A percentile compares a stretch with the other conserved stretches of the same genome.
These are phyloP conservation scores for Suaeda aralocaspica DNA, from an alignment of 148 eudicot genomes.

Conservation along the genomic window DNA sequence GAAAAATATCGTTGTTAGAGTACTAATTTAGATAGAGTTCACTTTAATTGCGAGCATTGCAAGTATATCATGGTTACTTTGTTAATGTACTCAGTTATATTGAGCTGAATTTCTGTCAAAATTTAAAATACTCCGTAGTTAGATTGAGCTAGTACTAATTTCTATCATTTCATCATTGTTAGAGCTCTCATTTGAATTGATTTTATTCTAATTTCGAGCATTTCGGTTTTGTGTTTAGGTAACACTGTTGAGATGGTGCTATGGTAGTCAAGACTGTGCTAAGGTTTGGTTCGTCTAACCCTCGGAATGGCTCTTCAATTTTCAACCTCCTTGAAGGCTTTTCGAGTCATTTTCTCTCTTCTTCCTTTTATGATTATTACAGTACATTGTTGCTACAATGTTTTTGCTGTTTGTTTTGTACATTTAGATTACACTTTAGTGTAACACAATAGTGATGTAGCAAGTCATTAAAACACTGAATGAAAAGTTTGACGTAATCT, in stretches of 20 bases:
- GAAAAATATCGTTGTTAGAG: no score
- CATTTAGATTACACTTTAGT: background rate
- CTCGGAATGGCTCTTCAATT: background rate
- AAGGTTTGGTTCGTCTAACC: background rate
- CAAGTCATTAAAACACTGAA: background rate
- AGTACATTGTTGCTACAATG: background rate
- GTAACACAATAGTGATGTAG: background rate
- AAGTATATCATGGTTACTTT: no score
- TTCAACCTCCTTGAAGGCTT: background rate
- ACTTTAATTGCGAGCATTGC: no score
- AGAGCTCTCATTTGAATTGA: background rate
- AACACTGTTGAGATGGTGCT: background rate
- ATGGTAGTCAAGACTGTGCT: background rate
- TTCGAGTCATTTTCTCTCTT: background rate
- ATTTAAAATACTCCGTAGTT: no score
- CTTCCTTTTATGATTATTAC: background rate
- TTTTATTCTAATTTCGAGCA: background rate
- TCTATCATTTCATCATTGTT: no score
- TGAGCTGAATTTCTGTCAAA: no score
- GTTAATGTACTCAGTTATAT: no score
- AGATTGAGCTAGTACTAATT: no score
- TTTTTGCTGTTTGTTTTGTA: background rate
- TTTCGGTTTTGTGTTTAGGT: conserved; percentile 1
- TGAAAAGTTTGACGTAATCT: conserved; percentile 7
- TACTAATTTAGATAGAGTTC: no score